A percentile compares a stretch with the other conserved stretches of the same genome.
phyloP scores from a whole-genome alignment of 768 basidiomycete species.

The Punctularia strigosozonata region DNA sequence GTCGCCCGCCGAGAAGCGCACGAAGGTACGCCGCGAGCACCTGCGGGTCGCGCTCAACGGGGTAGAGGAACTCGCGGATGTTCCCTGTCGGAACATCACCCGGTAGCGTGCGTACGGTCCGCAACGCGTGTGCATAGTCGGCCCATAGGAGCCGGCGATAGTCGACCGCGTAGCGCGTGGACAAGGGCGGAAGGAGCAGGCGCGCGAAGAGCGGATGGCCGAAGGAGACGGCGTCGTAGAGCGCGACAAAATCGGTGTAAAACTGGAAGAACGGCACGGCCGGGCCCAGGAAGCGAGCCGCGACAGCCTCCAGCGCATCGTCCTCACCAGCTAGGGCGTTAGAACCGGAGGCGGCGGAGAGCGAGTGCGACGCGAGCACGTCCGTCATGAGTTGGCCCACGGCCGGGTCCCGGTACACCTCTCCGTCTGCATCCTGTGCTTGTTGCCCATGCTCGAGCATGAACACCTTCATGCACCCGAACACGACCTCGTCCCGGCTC shows the following conservation, averaged over 20 bases:
- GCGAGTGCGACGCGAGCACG: constrained; percentile 44
- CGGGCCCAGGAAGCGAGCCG: constrained; percentile 47
- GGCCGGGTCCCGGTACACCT: constrained; percentile 71
- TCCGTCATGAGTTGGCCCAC: constrained; percentile 49
- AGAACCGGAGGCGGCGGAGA: constrained; percentile 16
- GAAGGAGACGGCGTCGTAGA: constrained; percentile 92
- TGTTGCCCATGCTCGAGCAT: constrained; percentile 87
- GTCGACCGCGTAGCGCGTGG: constrained; percentile 69
- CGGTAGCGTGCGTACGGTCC: constrained; percentile 40
- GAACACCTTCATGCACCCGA: constrained; percentile 86
- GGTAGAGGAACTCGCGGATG: constrained; percentile 56
- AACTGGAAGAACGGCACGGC: constrained; percentile 84
- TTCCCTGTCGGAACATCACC: constrained; percentile 42
- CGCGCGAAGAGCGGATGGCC: constrained; percentile 64
- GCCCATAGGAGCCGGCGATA: constrained; percentile 79
- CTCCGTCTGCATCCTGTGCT: constrained; percentile 27
- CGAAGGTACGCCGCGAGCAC: constrained; percentile 54
- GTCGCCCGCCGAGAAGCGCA: constrained; percentile 29
- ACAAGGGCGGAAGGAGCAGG: constrained; percentile 64
- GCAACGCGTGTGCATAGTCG: constrained; percentile 59
- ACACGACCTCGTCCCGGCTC: constrained; percentile 45
- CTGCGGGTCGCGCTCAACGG: constrained; percentile 50
- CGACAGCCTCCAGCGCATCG: constrained; percentile 37
- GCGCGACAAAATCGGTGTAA: constrained; percentile 79
- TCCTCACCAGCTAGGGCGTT: constrained; percentile 7